A percentile compares a stretch with the other conserved stretches of the same genome.
Conservation (phyloP, 2,329 filamentous ascomycete genomes). For the Phialophora expanda region DNA sequence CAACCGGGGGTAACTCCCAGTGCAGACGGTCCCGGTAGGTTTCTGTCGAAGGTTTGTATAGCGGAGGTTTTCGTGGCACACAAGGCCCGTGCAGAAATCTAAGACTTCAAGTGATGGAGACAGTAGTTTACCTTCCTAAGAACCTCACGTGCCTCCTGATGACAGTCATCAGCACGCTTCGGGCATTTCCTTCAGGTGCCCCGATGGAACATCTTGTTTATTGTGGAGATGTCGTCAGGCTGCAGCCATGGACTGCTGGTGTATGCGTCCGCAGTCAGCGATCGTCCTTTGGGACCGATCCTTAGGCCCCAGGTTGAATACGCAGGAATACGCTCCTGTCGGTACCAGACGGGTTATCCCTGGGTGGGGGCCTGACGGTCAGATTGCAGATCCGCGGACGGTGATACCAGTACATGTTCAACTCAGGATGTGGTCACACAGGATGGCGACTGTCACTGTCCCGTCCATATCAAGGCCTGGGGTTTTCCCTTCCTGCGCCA, state of each 20-base stretch:
- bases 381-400: conserved; percentile 1
- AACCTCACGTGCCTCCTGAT: not conserved
- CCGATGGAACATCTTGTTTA: not conserved
- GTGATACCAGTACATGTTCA: not conserved
- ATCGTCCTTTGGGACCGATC: not conserved
- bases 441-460: not conserved
- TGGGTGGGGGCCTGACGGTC: not conserved
- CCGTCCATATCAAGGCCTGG: not conserved
- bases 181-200: not conserved
- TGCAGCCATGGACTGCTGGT: not conserved
- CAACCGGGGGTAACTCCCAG: too few species aligned
- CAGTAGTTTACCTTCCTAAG: not conserved
- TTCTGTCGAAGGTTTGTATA: not conserved
- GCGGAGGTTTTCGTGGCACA: not conserved
- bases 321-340: not conserved
- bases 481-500: not conserved
- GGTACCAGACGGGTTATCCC: not conserved
- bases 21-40: not conserved
- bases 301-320: not conserved
- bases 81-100: not conserved
- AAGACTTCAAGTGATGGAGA: not conserved
- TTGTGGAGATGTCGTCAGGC: not conserved
- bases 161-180: not conserved
- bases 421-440: not conserved
- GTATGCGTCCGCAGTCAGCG: not conserved